Percentiles rank a stretch among this genome's conserved stretches.
These are phyloP conservation scores for Phytophthora aleatoria DNA, from an alignment of 352 stramenopile genomes.

Conservation along the genomic window DNA sequence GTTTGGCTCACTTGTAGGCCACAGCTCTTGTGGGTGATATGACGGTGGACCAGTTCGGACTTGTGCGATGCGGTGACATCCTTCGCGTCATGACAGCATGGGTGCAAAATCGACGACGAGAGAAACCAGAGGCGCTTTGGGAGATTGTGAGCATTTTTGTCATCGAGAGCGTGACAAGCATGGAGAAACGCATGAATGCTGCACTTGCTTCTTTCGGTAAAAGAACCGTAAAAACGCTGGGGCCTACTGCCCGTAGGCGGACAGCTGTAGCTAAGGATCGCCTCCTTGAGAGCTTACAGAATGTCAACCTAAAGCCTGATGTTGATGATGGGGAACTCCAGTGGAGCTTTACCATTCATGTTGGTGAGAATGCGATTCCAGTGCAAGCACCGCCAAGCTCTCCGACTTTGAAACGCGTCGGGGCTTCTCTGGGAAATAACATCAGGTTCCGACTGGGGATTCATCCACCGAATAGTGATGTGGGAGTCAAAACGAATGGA, in stretches of 20 bases:
- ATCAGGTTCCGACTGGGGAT: constrained; percentile 52
- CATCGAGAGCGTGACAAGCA: constrained; percentile 17
- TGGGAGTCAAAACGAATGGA: not conserved
- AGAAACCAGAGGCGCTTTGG: constrained; percentile 46
- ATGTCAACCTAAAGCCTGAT: constrained; percentile 9
- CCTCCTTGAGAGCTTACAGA: constrained; percentile 17
- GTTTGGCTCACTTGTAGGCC: constrained; percentile 33
- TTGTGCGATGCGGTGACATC: constrained; percentile 54
- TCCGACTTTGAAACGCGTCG: constrained; percentile 7
- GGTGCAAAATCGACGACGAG: constrained; percentile 27
- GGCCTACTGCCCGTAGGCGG: constrained; percentile 1
- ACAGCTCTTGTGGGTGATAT: constrained; percentile 39
- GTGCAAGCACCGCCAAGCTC: not conserved
- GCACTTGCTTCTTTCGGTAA: constrained; percentile 8
- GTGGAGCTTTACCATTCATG: constrained; percentile 35
- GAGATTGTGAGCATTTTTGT: constrained; percentile 31
- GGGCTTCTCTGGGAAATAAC: constrained; percentile 10
- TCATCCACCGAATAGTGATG: constrained; percentile 28
- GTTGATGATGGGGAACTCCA: constrained; percentile 45
- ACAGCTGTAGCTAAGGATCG: constrained; percentile 16
- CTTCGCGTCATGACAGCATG: constrained; percentile 54
- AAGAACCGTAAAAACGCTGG: constrained; percentile 15
- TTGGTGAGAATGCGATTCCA: constrained; percentile 19
- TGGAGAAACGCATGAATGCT: constrained; percentile 27
- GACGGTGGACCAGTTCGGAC: constrained; percentile 43